These are phyloP conservation scores for Mrakia gelida DNA, from an alignment of 768 basidiomycete species.

Conservation along the genomic window DNA sequence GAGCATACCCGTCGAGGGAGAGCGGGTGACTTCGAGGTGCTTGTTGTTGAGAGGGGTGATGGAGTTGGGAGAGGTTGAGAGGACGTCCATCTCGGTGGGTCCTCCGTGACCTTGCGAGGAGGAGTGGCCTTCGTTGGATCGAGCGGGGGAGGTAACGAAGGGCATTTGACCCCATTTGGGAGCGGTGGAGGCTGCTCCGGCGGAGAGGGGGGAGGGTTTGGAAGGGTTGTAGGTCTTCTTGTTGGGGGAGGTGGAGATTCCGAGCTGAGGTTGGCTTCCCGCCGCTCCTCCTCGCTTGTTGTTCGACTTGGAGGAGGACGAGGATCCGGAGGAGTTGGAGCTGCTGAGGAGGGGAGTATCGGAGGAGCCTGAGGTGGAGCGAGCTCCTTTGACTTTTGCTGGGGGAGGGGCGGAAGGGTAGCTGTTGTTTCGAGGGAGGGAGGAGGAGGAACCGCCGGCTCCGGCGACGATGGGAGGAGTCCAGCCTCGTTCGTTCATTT, in stretches of 20 bases:
- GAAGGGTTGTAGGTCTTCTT: slow-evolving; percentile 11
- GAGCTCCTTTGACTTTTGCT: neutral
- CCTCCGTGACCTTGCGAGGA: neutral
- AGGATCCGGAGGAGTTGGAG: neutral
- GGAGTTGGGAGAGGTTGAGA: neutral
- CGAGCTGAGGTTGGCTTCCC: neutral
- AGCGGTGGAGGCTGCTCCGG: neutral
- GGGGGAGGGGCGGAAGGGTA: neutral
- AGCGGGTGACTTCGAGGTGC: neutral
- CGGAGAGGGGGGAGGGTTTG: slow-evolving; percentile 7
- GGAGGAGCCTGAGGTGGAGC: slow-evolving; percentile 8
- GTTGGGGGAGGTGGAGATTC: neutral
- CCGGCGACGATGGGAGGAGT: slow-evolving; percentile 16
- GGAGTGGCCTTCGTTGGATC: slow-evolving; percentile 4
- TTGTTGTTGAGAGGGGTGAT: slow-evolving; percentile 14
- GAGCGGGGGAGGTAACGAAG: neutral
- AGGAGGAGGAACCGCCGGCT: neutral
- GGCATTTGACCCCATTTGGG: slow-evolving; percentile 18
- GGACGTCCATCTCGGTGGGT: neutral
- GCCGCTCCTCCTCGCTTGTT: neutral
- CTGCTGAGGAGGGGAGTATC: neutral
- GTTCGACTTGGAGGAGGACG: slow-evolving; percentile 6
- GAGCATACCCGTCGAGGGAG: neutral
- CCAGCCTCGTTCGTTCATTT: slow-evolving; percentile 11
- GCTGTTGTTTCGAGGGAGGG: neutral